Percentiles rank a stretch among this genome's conserved stretches.
phyloP scores from a whole-genome alignment of 108 stramenopile species.

The Aurantiochytrium sp. region DNA sequence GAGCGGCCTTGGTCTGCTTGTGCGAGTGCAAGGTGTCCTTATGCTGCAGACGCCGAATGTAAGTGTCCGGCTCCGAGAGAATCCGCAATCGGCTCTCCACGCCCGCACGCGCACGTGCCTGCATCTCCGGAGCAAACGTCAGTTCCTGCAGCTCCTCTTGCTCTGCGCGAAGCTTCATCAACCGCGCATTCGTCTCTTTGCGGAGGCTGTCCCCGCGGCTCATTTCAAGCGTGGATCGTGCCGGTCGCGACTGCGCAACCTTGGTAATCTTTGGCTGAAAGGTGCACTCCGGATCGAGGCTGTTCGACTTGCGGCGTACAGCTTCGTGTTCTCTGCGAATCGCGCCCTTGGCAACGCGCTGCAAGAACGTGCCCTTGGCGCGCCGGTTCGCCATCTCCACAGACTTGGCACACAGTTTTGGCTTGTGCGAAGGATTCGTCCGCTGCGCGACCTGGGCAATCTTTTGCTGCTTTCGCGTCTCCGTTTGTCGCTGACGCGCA shows the following conservation, averaged over 20 bases:
- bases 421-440: background rate
- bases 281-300: slow-evolving; percentile 40
- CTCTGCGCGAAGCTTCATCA: slow-evolving; percentile 31
- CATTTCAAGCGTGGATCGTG: slow-evolving; percentile 34
- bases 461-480: slow-evolving; percentile 34
- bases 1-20: background rate
- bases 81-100: slow-evolving; percentile 35
- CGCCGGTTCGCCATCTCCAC: slow-evolving; percentile 20
- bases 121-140: slow-evolving; percentile 38
- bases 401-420: slow-evolving; percentile 33
- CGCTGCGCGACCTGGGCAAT: slow-evolving; percentile 19
- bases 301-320: slow-evolving; percentile 25
- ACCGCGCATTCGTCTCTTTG: slow-evolving; percentile 38
- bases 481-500: slow-evolving; percentile 36
- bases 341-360: slow-evolving; percentile 34
- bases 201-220: slow-evolving; percentile 45
- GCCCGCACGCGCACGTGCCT: slow-evolving; percentile 8
- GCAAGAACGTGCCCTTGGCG: slow-evolving; percentile 38
- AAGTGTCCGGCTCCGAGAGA: slow-evolving; percentile 36
- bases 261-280: slow-evolving; percentile 41
- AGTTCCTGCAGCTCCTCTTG: slow-evolving; percentile 38
- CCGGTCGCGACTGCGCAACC: slow-evolving; percentile 5
- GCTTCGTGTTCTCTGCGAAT: slow-evolving; percentile 38
- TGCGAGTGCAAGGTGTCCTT: slow-evolving; percentile 21
- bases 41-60: slow-evolving; percentile 32